Conservation (phyloP, 78 protist species). For the Dictyostelium intermedium region DNA sequence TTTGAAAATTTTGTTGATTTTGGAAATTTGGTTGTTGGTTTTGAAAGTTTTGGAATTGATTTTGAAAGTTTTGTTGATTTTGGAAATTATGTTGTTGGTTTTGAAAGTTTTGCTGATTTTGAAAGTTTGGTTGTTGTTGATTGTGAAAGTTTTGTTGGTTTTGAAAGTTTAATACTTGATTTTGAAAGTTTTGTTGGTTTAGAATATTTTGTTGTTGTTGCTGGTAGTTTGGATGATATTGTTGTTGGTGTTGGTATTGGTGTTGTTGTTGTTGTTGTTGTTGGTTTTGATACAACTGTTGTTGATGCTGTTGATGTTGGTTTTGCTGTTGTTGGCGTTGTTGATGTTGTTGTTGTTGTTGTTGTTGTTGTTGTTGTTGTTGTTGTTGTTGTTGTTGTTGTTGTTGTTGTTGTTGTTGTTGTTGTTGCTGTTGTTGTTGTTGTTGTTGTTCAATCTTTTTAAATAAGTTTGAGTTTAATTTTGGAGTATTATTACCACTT, state of each 20-base stretch:
- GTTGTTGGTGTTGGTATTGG: neutral
- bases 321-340: neutral
- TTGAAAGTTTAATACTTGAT: neutral
- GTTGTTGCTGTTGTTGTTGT: neutral
- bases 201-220: neutral
- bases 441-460: neutral
- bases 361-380: neutral
- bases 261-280: neutral
- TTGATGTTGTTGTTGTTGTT: neutral
- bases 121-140: neutral
- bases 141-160: neutral
- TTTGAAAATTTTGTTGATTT: neutral
- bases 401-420: neutral
- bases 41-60: neutral
- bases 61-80: neutral
- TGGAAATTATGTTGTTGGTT: neutral
- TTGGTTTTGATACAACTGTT: neutral
- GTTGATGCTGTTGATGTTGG: neutral
- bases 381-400: neutral
- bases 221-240: neutral
- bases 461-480: neutral
- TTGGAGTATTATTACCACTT: neutral
- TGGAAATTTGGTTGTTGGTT: neutral
- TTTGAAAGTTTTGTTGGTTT: neutral
- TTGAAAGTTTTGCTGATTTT: neutral